phyloP scores from a whole-genome alignment of 768 basidiomycete species.

The Saitozyma sp. region DNA sequence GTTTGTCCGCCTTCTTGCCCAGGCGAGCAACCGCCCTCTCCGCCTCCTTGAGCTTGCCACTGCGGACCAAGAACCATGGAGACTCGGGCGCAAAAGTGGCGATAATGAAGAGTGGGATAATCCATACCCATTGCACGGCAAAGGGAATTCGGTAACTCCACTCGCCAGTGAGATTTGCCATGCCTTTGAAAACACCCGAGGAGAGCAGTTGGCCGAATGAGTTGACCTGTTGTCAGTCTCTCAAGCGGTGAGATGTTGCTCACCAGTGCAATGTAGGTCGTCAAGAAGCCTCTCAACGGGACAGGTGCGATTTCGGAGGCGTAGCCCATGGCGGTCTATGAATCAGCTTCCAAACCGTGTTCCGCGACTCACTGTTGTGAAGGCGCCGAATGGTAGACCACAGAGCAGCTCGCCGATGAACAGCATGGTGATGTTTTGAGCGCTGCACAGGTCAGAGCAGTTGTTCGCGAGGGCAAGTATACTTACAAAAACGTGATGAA shows the following conservation, averaged over 20 bases:
- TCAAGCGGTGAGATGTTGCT: constrained; percentile 7
- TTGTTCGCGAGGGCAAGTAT: no score
- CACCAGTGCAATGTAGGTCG: constrained; percentile 41
- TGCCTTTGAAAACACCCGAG: constrained; percentile 20
- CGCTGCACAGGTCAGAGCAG: not conserved
- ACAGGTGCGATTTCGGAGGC: constrained; percentile 39
- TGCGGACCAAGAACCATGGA: constrained; percentile 50
- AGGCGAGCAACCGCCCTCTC: not conserved
- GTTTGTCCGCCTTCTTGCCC: not conserved
- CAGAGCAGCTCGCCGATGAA: constrained; percentile 11
- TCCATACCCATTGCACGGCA: constrained; percentile 29
- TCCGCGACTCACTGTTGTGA: constrained; percentile 32
- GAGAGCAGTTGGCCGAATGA: constrained; percentile 25
- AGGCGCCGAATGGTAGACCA: constrained; percentile 38
- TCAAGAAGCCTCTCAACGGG: constrained; percentile 24
- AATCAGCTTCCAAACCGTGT: not conserved
- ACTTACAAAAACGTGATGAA: constrained; percentile 28
- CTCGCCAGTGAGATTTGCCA: constrained; percentile 16
- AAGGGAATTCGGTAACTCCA: constrained; percentile 22
- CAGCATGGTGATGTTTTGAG: constrained; percentile 15
- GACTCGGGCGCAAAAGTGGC: constrained; percentile 21
- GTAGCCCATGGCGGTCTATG: constrained; percentile 23
- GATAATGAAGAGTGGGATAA: constrained; percentile 15
- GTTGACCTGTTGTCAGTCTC: not conserved
- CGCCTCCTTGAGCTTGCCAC: constrained; percentile 30